These are phyloP conservation scores for Auxenochlorella pyrenoidosa DNA, from an alignment of 139 green algal species.

Conservation along the genomic window DNA sequence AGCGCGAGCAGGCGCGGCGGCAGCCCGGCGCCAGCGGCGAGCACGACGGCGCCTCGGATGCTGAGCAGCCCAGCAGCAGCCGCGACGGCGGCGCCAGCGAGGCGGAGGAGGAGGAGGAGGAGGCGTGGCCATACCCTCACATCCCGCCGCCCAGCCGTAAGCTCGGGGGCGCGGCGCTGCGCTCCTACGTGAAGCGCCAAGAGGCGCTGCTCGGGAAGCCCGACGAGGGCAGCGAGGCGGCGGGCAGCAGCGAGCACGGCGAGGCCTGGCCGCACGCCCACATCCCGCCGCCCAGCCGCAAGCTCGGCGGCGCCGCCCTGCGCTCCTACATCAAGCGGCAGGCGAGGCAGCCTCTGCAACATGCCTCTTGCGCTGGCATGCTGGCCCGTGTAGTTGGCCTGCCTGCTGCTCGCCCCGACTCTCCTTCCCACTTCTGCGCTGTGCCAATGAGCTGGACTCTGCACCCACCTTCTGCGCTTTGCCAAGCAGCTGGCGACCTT, in stretches of 20 bases:
- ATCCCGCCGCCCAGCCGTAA: conserved; percentile 16
- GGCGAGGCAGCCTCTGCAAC: background rate
- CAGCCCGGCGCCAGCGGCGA: background rate
- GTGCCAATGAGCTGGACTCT: too few relatives aligned
- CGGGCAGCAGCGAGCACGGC: background rate
- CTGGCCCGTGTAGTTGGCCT: too few relatives aligned
- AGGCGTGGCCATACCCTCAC: background rate
- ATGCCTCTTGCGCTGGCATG: too few relatives aligned
- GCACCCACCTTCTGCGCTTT: background rate
- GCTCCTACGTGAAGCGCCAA: conserved; percentile 19
- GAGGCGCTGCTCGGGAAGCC: conserved; percentile 8
- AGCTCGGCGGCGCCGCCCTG: conserved; percentile 16
- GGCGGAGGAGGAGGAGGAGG: background rate
- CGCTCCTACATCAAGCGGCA: conserved; percentile 23
- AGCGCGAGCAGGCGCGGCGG: background rate
- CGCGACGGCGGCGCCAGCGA: background rate
- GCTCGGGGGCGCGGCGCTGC: conserved; percentile 19
- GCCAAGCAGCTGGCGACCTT: background rate
- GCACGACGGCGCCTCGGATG: background rate
- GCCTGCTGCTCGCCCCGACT: too few relatives aligned
- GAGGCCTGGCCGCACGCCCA: background rate
- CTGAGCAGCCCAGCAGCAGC: conserved; percentile 6
- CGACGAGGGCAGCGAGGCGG: background rate
- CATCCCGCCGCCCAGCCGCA: conserved; percentile 17
- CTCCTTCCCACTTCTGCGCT: too few relatives aligned